A percentile compares a stretch with the other conserved stretches of the same genome.
These are phyloP conservation scores for Linum trigynum DNA, from an alignment of 345 rosid species.

Conservation along the genomic window DNA sequence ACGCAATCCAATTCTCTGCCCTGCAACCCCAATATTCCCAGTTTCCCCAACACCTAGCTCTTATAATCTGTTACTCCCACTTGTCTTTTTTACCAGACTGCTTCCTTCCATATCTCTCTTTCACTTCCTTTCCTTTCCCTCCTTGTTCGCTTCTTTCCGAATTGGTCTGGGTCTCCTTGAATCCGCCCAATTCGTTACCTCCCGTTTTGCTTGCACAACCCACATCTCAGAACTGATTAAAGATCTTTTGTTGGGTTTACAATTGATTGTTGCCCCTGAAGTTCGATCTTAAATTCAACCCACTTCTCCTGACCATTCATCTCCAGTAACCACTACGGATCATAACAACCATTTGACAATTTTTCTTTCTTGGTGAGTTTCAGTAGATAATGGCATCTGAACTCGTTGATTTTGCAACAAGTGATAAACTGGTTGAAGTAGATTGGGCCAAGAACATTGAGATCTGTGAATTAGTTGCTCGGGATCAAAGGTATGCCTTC, in stretches of 20 bases:
- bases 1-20: too few relatives aligned
- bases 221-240: not conserved
- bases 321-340: not conserved
- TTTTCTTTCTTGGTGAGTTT: not conserved
- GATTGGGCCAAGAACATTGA: slow-evolving; percentile 89
- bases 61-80: too few relatives aligned
- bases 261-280: not conserved
- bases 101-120: too few relatives aligned
- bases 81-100: too few relatives aligned
- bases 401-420: slow-evolving; percentile 78
- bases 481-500: slow-evolving; percentile 53
- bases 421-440: slow-evolving; percentile 72
- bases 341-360: not conserved
- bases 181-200: not conserved
- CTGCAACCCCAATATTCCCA: too few relatives aligned
- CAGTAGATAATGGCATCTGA: slow-evolving; percentile 65
- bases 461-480: slow-evolving; percentile 77
- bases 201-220: not conserved
- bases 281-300: not conserved
- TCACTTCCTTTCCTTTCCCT: too few relatives aligned
- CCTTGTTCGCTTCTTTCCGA: too few relatives aligned
- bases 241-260: not conserved
- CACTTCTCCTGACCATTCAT: not conserved
- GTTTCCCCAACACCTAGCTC: too few relatives aligned
- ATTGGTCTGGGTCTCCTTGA: too few relatives aligned